These are phyloP conservation scores for Salix koriyanagi DNA, from an alignment of 345 rosid genomes.

Conservation along the genomic window DNA sequence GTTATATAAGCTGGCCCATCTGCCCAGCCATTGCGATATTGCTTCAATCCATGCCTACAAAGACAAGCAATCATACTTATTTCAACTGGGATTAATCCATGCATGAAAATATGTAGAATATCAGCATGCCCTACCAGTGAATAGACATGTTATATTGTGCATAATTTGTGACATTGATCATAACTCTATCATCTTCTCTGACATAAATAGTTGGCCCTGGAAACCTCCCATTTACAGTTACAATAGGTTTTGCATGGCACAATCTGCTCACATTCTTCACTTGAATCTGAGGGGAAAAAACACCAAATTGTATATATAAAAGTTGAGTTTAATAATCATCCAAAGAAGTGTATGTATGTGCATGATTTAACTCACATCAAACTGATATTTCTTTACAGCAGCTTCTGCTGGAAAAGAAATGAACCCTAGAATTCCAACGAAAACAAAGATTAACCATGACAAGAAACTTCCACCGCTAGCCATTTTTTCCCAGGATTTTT, in stretches of 20 bases:
- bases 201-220: too few species aligned
- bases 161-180: too few species aligned
- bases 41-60: background rate
- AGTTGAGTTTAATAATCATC: too few species aligned
- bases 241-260: too few species aligned
- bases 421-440: slow-evolving; percentile 24
- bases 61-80: background rate
- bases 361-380: slow-evolving; percentile 34
- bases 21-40: background rate
- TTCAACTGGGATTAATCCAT: too few species aligned
- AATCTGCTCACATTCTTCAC: too few species aligned
- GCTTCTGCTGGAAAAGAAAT: slow-evolving; percentile 30
- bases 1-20: background rate
- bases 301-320: too few species aligned
- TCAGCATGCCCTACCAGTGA: background rate
- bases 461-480: background rate
- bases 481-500: slow-evolving; percentile 5
- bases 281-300: too few species aligned
- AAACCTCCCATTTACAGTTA: too few species aligned
- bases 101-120: too few species aligned
- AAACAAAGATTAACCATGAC: slow-evolving; percentile 8
- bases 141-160: background rate
- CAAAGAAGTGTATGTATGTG: background rate
- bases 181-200: too few species aligned
- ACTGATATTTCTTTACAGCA: slow-evolving; percentile 42